A percentile compares a stretch with the other conserved stretches of the same genome.
Evolutionary conservation across 2,329 filamentous ascomycete species (phyloP).

Genomic region (Aspergillus sp.): DNA sequence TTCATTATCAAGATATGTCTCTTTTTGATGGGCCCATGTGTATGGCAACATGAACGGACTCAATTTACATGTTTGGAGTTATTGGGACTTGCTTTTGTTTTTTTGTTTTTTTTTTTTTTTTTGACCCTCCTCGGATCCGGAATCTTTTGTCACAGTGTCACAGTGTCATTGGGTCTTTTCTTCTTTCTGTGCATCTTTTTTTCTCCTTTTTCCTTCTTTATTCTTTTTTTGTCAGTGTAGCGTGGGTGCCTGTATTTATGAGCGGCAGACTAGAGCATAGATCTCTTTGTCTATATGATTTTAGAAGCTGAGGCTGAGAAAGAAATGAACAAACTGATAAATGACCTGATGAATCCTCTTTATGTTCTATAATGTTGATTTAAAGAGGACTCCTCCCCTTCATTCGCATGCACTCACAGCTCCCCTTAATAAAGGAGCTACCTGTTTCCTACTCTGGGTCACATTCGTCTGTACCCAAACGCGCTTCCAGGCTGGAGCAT

Average conservation of each 20-base stretch:
- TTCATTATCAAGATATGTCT: too few species aligned
- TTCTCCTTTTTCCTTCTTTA: too few species aligned
- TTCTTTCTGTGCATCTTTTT: background rate
- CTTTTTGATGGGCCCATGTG: too few species aligned
- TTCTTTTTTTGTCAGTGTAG: too few species aligned
- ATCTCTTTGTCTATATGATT: constrained; percentile 2
- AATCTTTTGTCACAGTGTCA: background rate
- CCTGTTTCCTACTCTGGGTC: constrained; percentile 58
- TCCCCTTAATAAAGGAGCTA: constrained; percentile 55
- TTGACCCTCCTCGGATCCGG: background rate
- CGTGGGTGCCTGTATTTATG: background rate
- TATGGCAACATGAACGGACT: too few species aligned
- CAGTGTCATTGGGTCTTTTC: background rate
- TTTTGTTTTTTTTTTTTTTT: constrained; percentile 3
- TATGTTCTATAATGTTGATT: background rate
- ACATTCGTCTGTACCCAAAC: constrained; percentile 55
- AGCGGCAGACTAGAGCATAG: background rate
- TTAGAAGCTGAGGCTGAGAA: background rate
- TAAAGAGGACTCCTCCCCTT: too few species aligned
- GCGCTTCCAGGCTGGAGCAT: constrained; percentile 36
- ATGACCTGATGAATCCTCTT: background rate
- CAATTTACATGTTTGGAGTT: too few species aligned
- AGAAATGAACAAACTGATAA: background rate
- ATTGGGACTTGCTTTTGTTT: background rate
- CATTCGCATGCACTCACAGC: constrained; percentile 22